Evolutionary conservation across 2,329 filamentous ascomycete genomes (phyloP).

Genomic region (Epichloe sp.): DNA sequence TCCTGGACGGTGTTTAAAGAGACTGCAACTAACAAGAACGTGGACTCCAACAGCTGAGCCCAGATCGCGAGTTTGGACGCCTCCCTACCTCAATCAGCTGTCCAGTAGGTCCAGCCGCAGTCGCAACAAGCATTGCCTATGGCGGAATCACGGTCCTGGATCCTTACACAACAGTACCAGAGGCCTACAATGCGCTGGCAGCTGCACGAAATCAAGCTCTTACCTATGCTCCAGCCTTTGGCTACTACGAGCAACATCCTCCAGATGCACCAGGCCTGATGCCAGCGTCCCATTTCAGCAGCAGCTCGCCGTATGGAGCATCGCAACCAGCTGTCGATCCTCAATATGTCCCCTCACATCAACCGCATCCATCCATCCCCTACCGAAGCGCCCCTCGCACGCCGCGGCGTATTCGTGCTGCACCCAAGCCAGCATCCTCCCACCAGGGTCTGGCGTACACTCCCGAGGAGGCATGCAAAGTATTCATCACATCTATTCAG

Average conservation of each 20-base stretch:
- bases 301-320: background rate
- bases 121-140: background rate
- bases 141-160: background rate
- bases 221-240: background rate
- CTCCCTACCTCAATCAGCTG: background rate
- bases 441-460: constrained; percentile 3
- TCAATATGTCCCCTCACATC: background rate
- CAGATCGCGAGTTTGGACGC: background rate
- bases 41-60: background rate
- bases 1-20: background rate
- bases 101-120: background rate
- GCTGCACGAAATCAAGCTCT: background rate
- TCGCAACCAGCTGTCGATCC: background rate
- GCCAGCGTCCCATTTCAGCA: background rate
- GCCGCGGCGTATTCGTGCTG: background rate
- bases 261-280: background rate
- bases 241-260: background rate
- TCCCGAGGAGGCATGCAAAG: constrained; percentile 10
- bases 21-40: background rate
- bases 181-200: constrained; percentile 2
- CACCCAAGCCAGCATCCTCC: background rate
- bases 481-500: constrained; percentile 15
- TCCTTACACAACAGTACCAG: background rate
- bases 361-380: background rate
- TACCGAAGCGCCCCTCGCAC: background rate